Evolutionary conservation across 2,329 filamentous ascomycete species (phyloP).

Genomic region (Penicillium sp.): DNA sequence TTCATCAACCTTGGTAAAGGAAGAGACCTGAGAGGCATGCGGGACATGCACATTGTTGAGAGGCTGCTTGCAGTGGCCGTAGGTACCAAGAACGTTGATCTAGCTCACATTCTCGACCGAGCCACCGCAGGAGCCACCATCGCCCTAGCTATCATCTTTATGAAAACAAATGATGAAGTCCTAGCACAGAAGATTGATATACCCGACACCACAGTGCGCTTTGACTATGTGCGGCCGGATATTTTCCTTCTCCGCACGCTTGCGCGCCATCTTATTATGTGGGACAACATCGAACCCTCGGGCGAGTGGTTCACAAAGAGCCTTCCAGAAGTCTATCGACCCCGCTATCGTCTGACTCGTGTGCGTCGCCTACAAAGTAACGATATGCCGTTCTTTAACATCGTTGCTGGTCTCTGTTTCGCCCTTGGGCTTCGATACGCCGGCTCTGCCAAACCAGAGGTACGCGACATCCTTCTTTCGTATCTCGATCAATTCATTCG

Average conservation of each 20-base stretch:
- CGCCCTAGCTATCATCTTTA: slow-evolving; percentile 88
- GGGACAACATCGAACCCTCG: slow-evolving; percentile 78
- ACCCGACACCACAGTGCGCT: slow-evolving; percentile 86
- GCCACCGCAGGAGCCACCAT: slow-evolving; percentile 92
- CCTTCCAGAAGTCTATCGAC: slow-evolving; percentile 72
- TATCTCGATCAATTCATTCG: slow-evolving; percentile 88
- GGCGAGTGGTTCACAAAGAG: slow-evolving; percentile 76
- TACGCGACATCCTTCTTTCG: slow-evolving; percentile 79
- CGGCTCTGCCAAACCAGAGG: slow-evolving; percentile 70
- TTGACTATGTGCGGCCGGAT: slow-evolving; percentile 94
- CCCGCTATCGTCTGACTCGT: slow-evolving; percentile 63
- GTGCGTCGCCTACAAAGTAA: slow-evolving; percentile 72
- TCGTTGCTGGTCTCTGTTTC: slow-evolving; percentile 86
- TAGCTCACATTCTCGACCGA: slow-evolving; percentile 91
- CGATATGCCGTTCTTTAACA: slow-evolving; percentile 91
- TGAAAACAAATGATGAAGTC: slow-evolving; percentile 90
- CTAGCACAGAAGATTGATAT: slow-evolving; percentile 92
- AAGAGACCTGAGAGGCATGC: slow-evolving; percentile 81
- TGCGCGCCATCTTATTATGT: slow-evolving; percentile 89
- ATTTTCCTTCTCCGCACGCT: slow-evolving; percentile 88
- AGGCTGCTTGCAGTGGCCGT: slow-evolving; percentile 84
- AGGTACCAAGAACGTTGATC: slow-evolving; percentile 84
- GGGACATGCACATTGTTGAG: slow-evolving; percentile 93
- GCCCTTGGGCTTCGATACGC: slow-evolving; percentile 74
- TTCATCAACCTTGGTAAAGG: slow-evolving; percentile 95